Conservation (phyloP, 208 protist genomes). For the Acanthamoeba sp. region DNA sequence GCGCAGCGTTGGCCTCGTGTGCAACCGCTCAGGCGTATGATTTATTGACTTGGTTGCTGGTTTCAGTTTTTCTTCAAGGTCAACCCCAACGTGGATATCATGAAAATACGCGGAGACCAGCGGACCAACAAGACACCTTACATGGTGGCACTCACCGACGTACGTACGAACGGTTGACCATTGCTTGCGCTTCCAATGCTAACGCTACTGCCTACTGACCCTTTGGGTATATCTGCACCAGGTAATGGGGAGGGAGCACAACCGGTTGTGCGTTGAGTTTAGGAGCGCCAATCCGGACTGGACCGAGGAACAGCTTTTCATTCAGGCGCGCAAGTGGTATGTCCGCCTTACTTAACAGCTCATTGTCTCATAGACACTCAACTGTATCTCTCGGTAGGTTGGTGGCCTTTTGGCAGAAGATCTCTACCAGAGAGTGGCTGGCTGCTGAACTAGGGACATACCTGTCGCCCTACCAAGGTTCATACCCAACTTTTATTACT, state of each 20-base stretch:
- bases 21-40: background rate
- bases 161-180: background rate
- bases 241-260: slow-evolving; percentile 51
- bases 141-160: slow-evolving; percentile 35
- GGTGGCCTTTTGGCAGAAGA: slow-evolving; percentile 64
- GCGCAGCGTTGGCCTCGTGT: background rate
- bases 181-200: too few species aligned
- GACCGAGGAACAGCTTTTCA: slow-evolving; percentile 34
- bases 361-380: too few species aligned
- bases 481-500: background rate
- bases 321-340: slow-evolving; percentile 59
- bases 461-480: slow-evolving; percentile 8
- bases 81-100: background rate
- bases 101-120: slow-evolving; percentile 25
- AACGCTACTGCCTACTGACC: too few species aligned
- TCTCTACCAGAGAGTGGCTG: slow-evolving; percentile 48
- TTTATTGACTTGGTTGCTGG: background rate
- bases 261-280: slow-evolving; percentile 49
- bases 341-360: too few species aligned
- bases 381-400: background rate
- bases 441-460: slow-evolving; percentile 3
- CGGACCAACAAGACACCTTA: slow-evolving; percentile 51
- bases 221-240: too few species aligned
- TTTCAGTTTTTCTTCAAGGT: background rate
- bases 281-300: background rate